Percentiles rank a stretch among this genome's conserved stretches.
Conservation (phyloP, 371 early-diverging fungal genomes). For the Haplosporangium sp. region DNA sequence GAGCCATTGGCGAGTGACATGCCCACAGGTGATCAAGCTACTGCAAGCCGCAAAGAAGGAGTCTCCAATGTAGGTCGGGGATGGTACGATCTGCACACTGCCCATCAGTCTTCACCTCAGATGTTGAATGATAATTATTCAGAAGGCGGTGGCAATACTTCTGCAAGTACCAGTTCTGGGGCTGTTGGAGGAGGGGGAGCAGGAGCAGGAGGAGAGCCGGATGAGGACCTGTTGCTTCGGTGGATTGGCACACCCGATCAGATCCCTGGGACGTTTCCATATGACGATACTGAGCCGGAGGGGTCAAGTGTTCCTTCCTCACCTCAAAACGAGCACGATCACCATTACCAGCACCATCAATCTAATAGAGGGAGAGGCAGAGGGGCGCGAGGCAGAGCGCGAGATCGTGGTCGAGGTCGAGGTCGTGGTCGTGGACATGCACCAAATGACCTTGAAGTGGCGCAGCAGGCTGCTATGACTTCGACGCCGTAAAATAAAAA, state of each 20-base stretch:
- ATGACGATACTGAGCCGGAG: slow-evolving; percentile 15
- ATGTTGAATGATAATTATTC: slow-evolving; percentile 7
- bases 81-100: slow-evolving; percentile 46
- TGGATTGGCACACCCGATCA: slow-evolving; percentile 53
- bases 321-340: too few relatives aligned
- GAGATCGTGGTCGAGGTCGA: slow-evolving; percentile 9
- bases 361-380: neutral
- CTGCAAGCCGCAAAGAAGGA: neutral
- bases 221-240: slow-evolving; percentile 37
- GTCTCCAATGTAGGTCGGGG: slow-evolving; percentile 3
- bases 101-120: slow-evolving; percentile 39
- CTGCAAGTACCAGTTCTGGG: neutral
- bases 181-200: neutral
- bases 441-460: slow-evolving; percentile 6
- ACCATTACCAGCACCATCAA: neutral
- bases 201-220: neutral
- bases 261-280: slow-evolving; percentile 50
- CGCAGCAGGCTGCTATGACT: slow-evolving; percentile 2
- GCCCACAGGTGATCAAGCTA: neutral
- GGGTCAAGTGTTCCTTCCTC: neutral
- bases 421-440: too few relatives aligned
- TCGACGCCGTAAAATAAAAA: neutral
- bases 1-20: neutral
- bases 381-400: slow-evolving; percentile 9
- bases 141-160: neutral